Percentiles rank a stretch among this genome's conserved stretches.
Conservation (phyloP, 2,329 filamentous ascomycete genomes). For the Gaeumannomyces tritici region DNA sequence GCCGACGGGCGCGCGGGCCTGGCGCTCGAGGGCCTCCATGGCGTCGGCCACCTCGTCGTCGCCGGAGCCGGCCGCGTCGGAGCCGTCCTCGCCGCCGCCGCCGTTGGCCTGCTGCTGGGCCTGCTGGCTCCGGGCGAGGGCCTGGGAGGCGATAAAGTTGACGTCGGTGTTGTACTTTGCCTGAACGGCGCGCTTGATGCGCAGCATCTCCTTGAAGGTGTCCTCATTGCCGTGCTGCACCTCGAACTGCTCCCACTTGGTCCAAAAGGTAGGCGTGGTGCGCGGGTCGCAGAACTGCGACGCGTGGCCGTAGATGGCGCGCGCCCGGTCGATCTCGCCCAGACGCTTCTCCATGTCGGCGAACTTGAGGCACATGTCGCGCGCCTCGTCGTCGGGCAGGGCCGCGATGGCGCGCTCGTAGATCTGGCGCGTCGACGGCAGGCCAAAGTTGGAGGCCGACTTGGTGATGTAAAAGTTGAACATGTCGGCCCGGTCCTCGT, state of each 20-base stretch:
- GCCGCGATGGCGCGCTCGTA: constrained; percentile 93
- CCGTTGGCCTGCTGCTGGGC: constrained; percentile 36
- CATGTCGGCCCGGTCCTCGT: constrained; percentile 93
- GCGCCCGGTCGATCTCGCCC: constrained; percentile 70
- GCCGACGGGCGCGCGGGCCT: constrained; percentile 78
- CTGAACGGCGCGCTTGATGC: constrained; percentile 94
- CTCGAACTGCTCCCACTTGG: constrained; percentile 95
- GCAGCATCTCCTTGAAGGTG: constrained; percentile 98
- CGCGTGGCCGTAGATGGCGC: constrained; percentile 92
- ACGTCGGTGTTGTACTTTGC: constrained; percentile 98
- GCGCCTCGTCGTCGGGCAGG: constrained; percentile 86
- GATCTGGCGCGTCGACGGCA: constrained; percentile 88
- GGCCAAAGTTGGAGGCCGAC: constrained; percentile 92
- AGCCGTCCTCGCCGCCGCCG: constrained; percentile 27
- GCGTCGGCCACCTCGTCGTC: constrained; percentile 57
- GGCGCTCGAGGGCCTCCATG: constrained; percentile 81
- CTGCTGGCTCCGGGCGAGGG: constrained; percentile 70
- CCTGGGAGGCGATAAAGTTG: constrained; percentile 95
- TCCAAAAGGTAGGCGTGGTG: constrained; percentile 85
- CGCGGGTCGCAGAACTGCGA: constrained; percentile 96
- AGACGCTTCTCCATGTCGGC: constrained; percentile 54
- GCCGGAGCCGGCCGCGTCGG: constrained; percentile 21
- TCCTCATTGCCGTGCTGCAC: constrained; percentile 98
- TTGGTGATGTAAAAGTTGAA: constrained; percentile 93
- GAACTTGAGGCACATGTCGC: constrained; percentile 98